Evolutionary conservation across 805 yeast species (phyloP), one percentile per base, ranked within the genome.

Genomic region (Cyberlindnera veronae): DNA sequence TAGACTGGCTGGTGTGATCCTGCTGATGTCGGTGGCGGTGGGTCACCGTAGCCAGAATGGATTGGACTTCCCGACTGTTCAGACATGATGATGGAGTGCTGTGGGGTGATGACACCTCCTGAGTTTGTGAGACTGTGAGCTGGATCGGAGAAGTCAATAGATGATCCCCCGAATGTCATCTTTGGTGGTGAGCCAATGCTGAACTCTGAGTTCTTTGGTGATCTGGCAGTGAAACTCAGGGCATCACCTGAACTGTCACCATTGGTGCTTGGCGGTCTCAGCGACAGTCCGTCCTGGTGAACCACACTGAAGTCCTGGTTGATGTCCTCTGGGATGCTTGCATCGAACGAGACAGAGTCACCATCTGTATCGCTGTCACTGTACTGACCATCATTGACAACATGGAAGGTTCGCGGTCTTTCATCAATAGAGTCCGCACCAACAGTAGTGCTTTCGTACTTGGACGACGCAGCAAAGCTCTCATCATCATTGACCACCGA

Each of bases 151-250:
- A 36, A 17, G 16, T 41, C 24, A 4, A 29, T 12, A 8, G 32
- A 22, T n/a, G 17, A 8, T 14, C 36, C 33, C 20, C 34, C n/a
- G 29, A 29, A 36, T 20, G 40, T 19, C 34, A 51, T 51, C 15
- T 19, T 19, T n/a, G 45, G 40, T 2, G 45, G 36, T 13, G 44
- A 29, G 7, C 47, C 54, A 19, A 48, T 36, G 15, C 53, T 59
- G 41, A 59, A 58, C 9, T 54, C 61, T 3, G 61, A 45, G 21
- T 51, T 54, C 35, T 51, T 49, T 6, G 68, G 66, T 3, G 69
- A 57, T 35, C 58, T 54, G 2, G 66, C 68, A 6, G 55, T 57
- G 41, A 66, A 66, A 32, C 58, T 60, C 16, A 66, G 38, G 6
- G 49, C 57, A 3, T 53, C 64, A 33, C 30, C 39, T n/a, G 45